phyloP scores from a whole-genome alignment of 1,139 yeast genomes.

The Magnusiomyces tetraspermus region DNA sequence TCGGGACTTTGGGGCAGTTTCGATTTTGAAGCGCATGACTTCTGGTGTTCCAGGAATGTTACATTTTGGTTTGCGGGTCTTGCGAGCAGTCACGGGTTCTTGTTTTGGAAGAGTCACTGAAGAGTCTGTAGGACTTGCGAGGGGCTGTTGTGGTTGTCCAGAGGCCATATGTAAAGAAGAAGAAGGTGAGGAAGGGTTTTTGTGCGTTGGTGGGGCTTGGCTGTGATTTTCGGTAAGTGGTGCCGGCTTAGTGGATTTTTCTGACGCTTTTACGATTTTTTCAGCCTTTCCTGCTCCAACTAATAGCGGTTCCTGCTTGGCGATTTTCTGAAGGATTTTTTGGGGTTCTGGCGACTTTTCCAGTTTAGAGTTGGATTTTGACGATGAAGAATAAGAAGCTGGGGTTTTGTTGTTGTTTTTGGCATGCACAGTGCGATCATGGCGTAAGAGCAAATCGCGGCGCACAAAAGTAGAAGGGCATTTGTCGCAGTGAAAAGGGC shows the following conservation, averaged over 20 bases:
- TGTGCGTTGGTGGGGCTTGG: too few species aligned
- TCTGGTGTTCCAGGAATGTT: not conserved
- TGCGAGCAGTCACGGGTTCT: not conserved
- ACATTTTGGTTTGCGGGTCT: not conserved
- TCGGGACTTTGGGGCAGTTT: not conserved
- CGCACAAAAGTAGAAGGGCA: conserved; percentile 70
- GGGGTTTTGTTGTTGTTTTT: not conserved
- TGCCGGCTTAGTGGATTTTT: too few species aligned
- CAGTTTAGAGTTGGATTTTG: not conserved
- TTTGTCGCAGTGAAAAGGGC: conserved; percentile 66
- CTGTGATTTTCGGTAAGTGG: too few species aligned
- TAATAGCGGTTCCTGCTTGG: not conserved
- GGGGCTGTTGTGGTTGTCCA: not conserved
- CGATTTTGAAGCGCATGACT: not conserved
- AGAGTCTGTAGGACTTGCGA: not conserved
- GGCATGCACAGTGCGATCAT: conserved; percentile 70
- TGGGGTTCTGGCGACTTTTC: not conserved
- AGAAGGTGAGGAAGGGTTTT: too few species aligned
- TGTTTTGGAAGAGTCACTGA: not conserved
- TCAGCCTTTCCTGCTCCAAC: too few species aligned
- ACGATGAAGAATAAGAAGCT: not conserved
- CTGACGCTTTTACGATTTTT: too few species aligned
- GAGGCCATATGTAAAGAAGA: too few species aligned
- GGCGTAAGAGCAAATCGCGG: conserved; percentile 65
- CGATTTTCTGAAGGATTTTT: not conserved